These are phyloP conservation scores for Crithidia fasciculata DNA, from an alignment of 208 protist genomes.

Conservation along the genomic window DNA sequence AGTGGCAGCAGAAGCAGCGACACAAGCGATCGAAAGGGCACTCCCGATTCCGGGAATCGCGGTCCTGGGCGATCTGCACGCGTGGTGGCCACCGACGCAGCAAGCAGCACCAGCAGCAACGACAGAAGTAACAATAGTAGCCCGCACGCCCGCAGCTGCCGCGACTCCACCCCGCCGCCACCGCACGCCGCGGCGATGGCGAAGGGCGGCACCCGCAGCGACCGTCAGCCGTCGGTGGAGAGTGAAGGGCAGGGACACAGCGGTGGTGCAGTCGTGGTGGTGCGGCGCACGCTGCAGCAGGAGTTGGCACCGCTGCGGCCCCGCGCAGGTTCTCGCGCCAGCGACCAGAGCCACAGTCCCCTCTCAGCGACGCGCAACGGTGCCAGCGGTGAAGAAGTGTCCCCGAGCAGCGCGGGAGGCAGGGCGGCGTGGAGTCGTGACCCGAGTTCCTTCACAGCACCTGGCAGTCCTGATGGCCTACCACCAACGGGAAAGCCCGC, in stretches of 20 bases:
- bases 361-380: background rate
- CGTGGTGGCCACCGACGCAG: background rate
- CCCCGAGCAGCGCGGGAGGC: background rate
- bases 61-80: background rate
- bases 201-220: background rate
- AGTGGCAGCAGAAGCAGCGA: background rate
- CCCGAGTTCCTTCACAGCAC: background rate
- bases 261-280: background rate
- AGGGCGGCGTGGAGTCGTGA: background rate
- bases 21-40: background rate
- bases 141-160: background rate
- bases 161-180: conserved; percentile 5
- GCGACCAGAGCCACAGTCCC: conserved; percentile 7
- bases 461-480: background rate
- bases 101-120: background rate
- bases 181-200: background rate
- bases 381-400: background rate
- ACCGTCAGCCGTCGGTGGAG: background rate
- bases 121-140: background rate
- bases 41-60: background rate
- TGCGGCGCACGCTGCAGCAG: background rate
- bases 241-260: background rate
- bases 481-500: background rate
- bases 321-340: background rate
- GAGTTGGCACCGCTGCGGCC: background rate